phyloP scores from a whole-genome alignment of 176 grass and related monocot genomes.

The Microstegium vimineum region DNA sequence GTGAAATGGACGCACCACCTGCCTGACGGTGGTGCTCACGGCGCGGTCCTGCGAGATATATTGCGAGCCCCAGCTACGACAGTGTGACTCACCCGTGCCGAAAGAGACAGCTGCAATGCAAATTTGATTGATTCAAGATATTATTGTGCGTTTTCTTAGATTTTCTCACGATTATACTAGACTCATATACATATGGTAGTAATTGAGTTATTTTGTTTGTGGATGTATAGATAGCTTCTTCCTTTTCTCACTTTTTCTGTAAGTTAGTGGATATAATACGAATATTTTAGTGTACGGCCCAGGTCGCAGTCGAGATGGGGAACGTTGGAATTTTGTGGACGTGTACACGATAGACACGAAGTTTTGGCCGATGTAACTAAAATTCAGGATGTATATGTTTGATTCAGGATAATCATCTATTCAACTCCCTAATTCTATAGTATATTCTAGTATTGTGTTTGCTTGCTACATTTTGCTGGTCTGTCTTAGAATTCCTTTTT shows the following conservation, averaged over 20 bases:
- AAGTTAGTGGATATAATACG: not conserved
- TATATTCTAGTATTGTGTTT: too few species aligned
- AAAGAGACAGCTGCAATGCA: not conserved
- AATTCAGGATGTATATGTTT: not conserved
- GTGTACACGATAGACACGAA: not conserved
- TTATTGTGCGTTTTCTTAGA: not conserved
- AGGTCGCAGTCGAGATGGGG: not conserved
- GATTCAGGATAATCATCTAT: not conserved
- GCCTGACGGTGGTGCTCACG: not conserved
- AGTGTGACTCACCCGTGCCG: not conserved
- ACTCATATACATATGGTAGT: too few species aligned
- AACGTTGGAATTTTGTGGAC: not conserved
- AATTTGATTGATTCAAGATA: not conserved
- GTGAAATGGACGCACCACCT: constrained; percentile 20
- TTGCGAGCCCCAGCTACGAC: not conserved
- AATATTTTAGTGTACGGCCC: not conserved
- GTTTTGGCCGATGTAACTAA: not conserved
- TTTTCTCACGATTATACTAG: not conserved
- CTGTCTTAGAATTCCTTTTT: too few species aligned
- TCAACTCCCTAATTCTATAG: too few species aligned
- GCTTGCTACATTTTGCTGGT: too few species aligned
- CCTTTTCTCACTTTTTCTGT: not conserved
- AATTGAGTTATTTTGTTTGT: too few species aligned
- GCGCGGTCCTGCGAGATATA: not conserved
- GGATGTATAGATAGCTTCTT: too few species aligned